These are phyloP conservation scores for Luffa acutangula DNA, from an alignment of 306 rosid species.

Conservation along the genomic window DNA sequence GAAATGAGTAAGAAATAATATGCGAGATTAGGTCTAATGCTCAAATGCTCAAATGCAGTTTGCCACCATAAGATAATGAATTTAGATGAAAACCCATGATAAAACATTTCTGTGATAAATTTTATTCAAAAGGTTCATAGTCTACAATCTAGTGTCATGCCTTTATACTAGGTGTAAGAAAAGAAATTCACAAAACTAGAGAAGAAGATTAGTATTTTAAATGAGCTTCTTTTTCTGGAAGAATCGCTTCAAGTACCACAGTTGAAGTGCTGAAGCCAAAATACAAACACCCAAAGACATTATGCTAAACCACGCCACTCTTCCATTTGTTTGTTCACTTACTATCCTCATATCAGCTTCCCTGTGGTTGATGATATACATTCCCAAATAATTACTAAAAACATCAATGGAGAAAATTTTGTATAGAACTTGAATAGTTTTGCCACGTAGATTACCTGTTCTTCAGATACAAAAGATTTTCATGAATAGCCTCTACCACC, in stretches of 20 bases:
- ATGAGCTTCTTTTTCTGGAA: slow-evolving; percentile 94
- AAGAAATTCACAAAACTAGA: not conserved
- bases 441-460: slow-evolving; percentile 35
- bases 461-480: slow-evolving; percentile 68
- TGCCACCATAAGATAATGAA: not conserved
- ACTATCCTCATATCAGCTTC: slow-evolving; percentile 84
- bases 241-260: slow-evolving; percentile 79
- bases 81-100: not conserved
- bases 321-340: slow-evolving; percentile 64
- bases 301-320: slow-evolving; percentile 80
- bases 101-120: not conserved
- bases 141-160: not conserved
- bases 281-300: slow-evolving; percentile 77
- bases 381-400: not conserved
- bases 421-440: not conserved
- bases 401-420: not conserved
- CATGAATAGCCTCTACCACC: slow-evolving; percentile 78
- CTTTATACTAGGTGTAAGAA: not conserved
- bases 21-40: no score
- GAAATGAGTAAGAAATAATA: not conserved
- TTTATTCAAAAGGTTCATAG: not conserved
- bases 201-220: not conserved
- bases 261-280: slow-evolving; percentile 55
- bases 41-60: not conserved
- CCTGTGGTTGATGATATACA: slow-evolving; percentile 21